These are phyloP conservation scores for Pyracantha coccinea DNA, from an alignment of 331 rosid species.

Conservation along the genomic window DNA sequence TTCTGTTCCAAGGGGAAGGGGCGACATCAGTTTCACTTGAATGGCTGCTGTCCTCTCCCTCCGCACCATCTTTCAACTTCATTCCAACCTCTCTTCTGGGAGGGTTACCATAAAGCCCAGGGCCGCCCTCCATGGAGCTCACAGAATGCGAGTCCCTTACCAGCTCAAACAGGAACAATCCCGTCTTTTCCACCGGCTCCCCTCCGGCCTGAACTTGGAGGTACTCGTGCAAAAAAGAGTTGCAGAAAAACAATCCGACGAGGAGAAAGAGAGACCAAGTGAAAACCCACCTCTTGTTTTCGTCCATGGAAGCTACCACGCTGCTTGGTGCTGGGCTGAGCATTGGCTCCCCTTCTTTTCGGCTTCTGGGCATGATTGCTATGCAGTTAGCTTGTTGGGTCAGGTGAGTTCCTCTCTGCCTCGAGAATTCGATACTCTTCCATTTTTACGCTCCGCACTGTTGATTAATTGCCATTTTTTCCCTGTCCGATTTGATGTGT, in stretches of 20 bases:
- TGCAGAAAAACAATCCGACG: constrained; percentile 13
- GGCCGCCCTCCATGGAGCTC: constrained; percentile 22
- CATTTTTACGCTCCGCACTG: not conserved
- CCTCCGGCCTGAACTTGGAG: constrained; percentile 79
- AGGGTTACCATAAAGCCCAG: constrained; percentile 12
- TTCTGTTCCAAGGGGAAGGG: too few relatives aligned
- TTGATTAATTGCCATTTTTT: not conserved
- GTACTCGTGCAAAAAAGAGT: constrained; percentile 55
- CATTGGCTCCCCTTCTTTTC: constrained; percentile 88
- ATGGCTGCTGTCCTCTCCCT: constrained; percentile 36
- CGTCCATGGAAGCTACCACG: constrained; percentile 95
- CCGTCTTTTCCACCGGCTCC: constrained; percentile 76
- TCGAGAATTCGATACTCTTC: not conserved
- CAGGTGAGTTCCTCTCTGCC: constrained; percentile 46
- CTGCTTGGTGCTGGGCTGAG: constrained; percentile 97
- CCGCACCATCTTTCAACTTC: constrained; percentile 7
- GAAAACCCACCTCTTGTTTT: constrained; percentile 56
- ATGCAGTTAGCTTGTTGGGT: constrained; percentile 69
- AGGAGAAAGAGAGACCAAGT: not conserved
- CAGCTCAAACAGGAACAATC: constrained; percentile 57
- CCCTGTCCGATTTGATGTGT: not conserved
- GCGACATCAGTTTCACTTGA: not conserved
- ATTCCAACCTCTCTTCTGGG: constrained; percentile 7
- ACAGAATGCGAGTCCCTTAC: constrained; percentile 42
- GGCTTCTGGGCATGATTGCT: constrained; percentile 63